Evolutionary conservation across 768 basidiomycete genomes (phyloP), one percentile per base, ranked within the genome.

Genomic region (Leucocoprinus sp.): DNA sequence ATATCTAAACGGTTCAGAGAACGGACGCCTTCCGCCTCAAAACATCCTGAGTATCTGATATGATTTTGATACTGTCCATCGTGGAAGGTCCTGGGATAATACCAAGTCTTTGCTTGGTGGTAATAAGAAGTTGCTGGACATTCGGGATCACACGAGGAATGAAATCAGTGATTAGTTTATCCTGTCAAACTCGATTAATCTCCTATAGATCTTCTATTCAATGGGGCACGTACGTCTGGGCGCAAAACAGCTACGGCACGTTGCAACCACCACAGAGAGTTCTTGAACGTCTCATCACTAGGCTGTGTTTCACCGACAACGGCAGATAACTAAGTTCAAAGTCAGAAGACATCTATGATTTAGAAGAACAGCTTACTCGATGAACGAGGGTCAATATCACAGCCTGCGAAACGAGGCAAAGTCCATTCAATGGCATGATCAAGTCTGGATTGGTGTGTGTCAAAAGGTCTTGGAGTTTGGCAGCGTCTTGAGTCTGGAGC

Each of bases 231-330:
- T 59, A 84, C 84, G 55, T 80, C 81, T 41, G 86, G 80, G 57
- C 83, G 84, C 52, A 91, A 72, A 24, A 81, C 70, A 11, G 74
- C 67, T 5, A 84, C 69, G 28, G 84, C 72, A 45, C 88, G 80
- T 58, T 90, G 85, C 53, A 92, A 65, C 88, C 88, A 92, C 87
- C 89, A 90, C 46, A 91, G 65, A 5, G 83, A 77, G 11, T 75
- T 77, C 64, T 89, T 89, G 74, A 89, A 90, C 4, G 74, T 63
- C 54, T 91, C 89, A 50, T 92, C 88, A 38, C 74, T 71, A 8
- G 88, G 84, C 5, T 84, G 74, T 2, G 76, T 80, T 58, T 90
- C 86, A 33, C 82, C 80, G 36, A 90, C 74, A 48, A 83, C 74
- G 22, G 77, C 72, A 48, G 87, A 78, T 24, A 91, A 72, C 86